phyloP scores from a whole-genome alignment of 768 basidiomycete genomes.

The Lactarius vividus region DNA sequence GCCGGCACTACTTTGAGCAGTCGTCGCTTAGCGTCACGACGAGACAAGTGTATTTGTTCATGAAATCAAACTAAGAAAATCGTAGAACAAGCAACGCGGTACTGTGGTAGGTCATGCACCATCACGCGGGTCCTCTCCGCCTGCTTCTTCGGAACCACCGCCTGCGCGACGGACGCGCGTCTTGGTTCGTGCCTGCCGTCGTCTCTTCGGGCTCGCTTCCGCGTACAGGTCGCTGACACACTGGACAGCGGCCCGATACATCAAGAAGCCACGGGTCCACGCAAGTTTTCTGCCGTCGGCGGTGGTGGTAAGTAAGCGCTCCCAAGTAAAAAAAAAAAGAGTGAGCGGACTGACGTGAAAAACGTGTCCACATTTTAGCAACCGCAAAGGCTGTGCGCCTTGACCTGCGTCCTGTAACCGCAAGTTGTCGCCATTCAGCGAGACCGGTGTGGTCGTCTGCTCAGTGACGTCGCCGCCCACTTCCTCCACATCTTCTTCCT shows the following conservation, averaged over 20 bases:
- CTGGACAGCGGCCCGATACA: constrained; percentile 84
- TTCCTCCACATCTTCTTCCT: constrained; percentile 30
- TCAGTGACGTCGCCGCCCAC: constrained; percentile 34
- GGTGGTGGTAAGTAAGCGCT: constrained; percentile 9
- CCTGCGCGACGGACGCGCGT: constrained; percentile 27
- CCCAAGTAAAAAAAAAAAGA: neutral
- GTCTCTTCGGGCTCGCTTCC: constrained; percentile 40
- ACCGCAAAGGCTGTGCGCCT: constrained; percentile 71
- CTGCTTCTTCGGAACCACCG: constrained; percentile 23
- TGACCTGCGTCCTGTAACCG: constrained; percentile 70
- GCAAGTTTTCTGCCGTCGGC: constrained; percentile 65
- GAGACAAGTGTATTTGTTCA: neutral
- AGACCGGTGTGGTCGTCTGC: neutral
- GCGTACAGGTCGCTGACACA: constrained; percentile 77
- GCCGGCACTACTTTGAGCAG: neutral
- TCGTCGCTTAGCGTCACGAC: too few species aligned
- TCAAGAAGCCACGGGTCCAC: constrained; percentile 86
- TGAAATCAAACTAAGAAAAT: neutral
- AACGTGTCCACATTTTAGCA: constrained; percentile 80
- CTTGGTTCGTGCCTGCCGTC: constrained; percentile 33
- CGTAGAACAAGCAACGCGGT: neutral
- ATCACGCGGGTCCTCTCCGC: constrained; percentile 13
- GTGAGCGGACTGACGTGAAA: constrained; percentile 67
- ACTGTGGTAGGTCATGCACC: neutral
- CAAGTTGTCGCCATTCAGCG: constrained; percentile 36